Evolutionary conservation across 768 basidiomycete genomes (phyloP), one percentile per base, ranked within the genome.

Genomic region (Cystofilobasidium ferigula): DNA sequence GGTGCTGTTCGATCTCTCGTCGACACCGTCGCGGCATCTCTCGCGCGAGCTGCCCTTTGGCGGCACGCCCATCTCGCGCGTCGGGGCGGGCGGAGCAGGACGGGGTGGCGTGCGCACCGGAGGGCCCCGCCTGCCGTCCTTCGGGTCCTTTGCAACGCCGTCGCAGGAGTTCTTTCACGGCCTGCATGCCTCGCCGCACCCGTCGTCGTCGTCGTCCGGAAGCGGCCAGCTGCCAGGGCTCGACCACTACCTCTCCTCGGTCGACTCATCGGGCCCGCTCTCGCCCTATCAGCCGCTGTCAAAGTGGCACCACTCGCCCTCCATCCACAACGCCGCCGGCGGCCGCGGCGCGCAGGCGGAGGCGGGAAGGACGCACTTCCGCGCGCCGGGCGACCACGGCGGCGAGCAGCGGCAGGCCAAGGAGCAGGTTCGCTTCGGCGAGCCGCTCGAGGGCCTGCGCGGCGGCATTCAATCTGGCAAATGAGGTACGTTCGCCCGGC

Each of bases 351-450:
- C 30, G 32, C 8, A 20, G 30, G 6, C 24, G 7, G 45, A 16
- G 14, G 22, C 32, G 1, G 32, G 18, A 12, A 34, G 40, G 34
- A 43, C 35, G 35, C 34, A 28, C 32, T 48, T 56, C 16, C 18
- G 38, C n/a, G n/a, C n/a, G 28, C 28, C 53, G 9, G 35, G 38
- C 40, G n/a, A n/a, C n/a, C n/a, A n/a, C n/a, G n/a, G 54, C 14
- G 47, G 32, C 18, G 62, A 40, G 30, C 42, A 47, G 56, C 57
- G 56, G n/a, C 53, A 53, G 40, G 40, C 22, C 32, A 64, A 45
- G 63, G 63, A 64, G 63, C 56, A 57, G 28, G 63, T 57, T 40
- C 30, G 63, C 30, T 64, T 64, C 47, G 63, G 63, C 40, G 63
- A 59, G 42, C 43, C 63, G 56, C 43, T 64, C 51, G 54, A 36